phyloP scores from a whole-genome alignment of 1,139 yeast species.

The Yamadazyma oceani region DNA sequence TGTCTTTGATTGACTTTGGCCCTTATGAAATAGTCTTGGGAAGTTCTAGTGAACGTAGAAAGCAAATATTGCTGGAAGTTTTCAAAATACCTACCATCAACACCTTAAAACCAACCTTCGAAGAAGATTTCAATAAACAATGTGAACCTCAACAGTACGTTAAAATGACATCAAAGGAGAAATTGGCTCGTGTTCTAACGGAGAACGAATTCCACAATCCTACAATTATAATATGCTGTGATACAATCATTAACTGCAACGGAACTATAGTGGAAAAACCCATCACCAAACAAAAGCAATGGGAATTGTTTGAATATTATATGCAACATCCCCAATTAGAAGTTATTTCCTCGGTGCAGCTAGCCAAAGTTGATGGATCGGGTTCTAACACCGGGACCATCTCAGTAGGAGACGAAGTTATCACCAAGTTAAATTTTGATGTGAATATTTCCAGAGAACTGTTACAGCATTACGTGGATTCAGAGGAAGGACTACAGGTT shows the following conservation, averaged over 20 bases:
- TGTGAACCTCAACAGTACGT: constrained; percentile 64
- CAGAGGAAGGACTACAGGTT: constrained; percentile 74
- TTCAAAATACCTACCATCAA: constrained; percentile 56
- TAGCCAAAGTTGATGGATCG: constrained; percentile 34
- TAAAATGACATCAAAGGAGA: constrained; percentile 62
- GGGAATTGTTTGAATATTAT: constrained; percentile 50
- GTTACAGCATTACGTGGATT: constrained; percentile 58
- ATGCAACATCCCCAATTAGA: constrained; percentile 42
- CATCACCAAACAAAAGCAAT: constrained; percentile 36
- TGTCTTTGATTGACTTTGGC: constrained; percentile 1
- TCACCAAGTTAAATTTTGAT: constrained; percentile 31
- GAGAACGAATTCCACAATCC: constrained; percentile 10
- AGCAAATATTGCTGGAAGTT: constrained; percentile 59
- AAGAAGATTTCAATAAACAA: constrained; percentile 68
- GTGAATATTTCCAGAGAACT: constrained; percentile 48
- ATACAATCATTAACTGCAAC: constrained; percentile 71
- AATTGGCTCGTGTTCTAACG: constrained; percentile 35
- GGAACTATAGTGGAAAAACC: constrained; percentile 81
- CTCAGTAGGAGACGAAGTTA: constrained; percentile 13
- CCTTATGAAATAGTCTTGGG: constrained; percentile 51
- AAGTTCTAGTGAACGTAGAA: constrained; percentile 80
- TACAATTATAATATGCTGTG: constrained; percentile 67
- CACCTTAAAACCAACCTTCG: constrained; percentile 60
- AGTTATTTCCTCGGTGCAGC: constrained; percentile 70
- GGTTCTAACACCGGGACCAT: constrained; percentile 7